Evolutionary conservation across 2,329 filamentous ascomycete genomes (phyloP), one percentile per base, ranked within the genome.

Genomic region (Myriosclerotinia duriaeana): DNA sequence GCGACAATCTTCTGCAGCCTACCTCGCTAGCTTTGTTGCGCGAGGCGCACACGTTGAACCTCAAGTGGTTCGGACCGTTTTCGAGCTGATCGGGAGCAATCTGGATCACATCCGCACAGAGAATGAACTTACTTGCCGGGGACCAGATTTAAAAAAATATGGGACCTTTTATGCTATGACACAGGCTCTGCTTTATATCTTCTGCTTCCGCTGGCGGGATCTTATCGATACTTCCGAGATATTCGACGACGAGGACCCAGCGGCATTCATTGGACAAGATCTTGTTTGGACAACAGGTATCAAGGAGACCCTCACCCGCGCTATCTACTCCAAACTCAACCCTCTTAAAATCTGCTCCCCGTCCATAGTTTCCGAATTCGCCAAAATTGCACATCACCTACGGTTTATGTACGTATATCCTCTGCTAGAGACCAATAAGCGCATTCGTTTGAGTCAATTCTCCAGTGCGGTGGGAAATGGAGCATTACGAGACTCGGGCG

Each of bases 131-230:
- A 81, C 83, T 40, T 96, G 93, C 76, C 88, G 87, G 20, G 93
- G 92, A 3, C 95, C 95, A 0, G 93, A 99, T 76, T 84, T 89
- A 42, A 83, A 84, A 55, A 84, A 85, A 40, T 91, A 88, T 73
- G 82, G 83, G 42, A 83, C 85, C n/a, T 92, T 90, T 77, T 91
- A 92, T 74, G 85, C 87, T 26, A 85, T 87, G 65, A 84, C 84
- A 14, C 89, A 92, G 77, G 88, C 89, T 3, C 78, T 91, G 0
- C 80, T 92, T 17, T 92, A 92, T 78, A 89, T 90, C 58, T 92
- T 91, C 79, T 99, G 95, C 81, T 99, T 99, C 82, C 89, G 95
- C 65, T 99, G 95, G 95, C 89, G 92, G 69, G 94, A 98, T 74
- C 83, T 99, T 56, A 89, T 92, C 66, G 81, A 85, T 26, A 84